Evolutionary conservation across 805 yeast species (phyloP), one percentile per base, ranked within the genome.

Genomic region (Lipomyces yamanashiensis): DNA sequence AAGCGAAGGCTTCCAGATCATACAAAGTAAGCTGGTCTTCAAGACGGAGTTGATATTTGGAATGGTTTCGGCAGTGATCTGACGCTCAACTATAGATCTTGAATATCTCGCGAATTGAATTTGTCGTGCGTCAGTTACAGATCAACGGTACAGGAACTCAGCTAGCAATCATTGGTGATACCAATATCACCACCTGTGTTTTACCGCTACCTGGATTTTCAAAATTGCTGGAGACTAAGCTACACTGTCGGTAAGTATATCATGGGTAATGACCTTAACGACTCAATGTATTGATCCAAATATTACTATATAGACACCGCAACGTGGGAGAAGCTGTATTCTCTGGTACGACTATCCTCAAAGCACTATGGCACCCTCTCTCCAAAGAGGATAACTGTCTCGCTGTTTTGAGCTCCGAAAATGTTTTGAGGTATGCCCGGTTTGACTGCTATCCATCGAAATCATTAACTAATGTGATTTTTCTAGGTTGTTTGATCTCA

Each of bases 401-500:
- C 17, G 47, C 60, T 8, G 66, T 66, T 10, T 62, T 67, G 7
- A 51, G 60, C n/a, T 52, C 62, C 12, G 67, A 63, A 40, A 43
- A 54, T 40, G n/a, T 17, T 7, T 9, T 59, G 19, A 36, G 66
- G 66, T 62, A 58, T 19, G 34, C 13, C 4, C 5, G 41, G 3
- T 7, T 33, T 50, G 1, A 6, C 23, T 50, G 21, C 43, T 50
- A 23, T n/a, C 10, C 19, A 15, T 19, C 33, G 45, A 8, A 13
- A 39, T 28, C 28, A 28, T 28, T 28, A 2, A 5, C 47, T 54
- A 28, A 19, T 33, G 2, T 34, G 44, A 12, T 13, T 2, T 36
- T 12, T 2, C 37, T 12, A 63, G 67, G 40, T 21, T 66, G 54
- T 81, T 75, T 63, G 81, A 81, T 51, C 66, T 81, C 17, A 72